Base-by-base conservation (phyloP, 164 flowering plant species). In the Liriodendron chinense region DNA sequence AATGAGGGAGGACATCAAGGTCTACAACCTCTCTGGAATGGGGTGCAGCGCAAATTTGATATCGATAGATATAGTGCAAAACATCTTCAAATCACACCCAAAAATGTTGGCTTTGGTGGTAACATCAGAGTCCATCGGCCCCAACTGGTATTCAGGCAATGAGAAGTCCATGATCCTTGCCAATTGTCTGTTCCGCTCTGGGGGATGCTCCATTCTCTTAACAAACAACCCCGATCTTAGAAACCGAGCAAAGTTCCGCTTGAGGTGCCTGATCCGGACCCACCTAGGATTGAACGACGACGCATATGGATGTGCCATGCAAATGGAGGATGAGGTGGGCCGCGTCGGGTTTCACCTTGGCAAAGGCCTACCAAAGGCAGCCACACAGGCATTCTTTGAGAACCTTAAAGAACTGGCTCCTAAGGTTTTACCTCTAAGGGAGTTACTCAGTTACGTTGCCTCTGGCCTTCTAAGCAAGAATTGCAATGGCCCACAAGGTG, bases 321-420 rank as follows among this genome's bases (percentile, higher is more conserved):
- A 71, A 65, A n/a, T 3, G 49, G 78, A 71, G 26, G 74, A 71
- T 61, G 64, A 50, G 10, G 57, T n/a, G 24, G 78, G 75, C 13
- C 23, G 16, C 25, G 2, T 47, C n/a, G 78, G 78, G 23, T 64
- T 76, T 56, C 63, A 34, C 20, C 75, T 76, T 4, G 20, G 50
- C 23, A 92, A 83, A 73, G 63, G 65, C 57, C 82, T 90, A 49
- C 79, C 88, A 1, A 88, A 83, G 68, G 86, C 88, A 4, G 96
- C 89, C 2, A 85, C 87, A 9, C 72, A 72, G 47, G 89, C 89
- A 2, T 81, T 90, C 25, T 47, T 79, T 9, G 75, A 75, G 49
- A 90, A 90, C 66, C 83, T 92, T 0, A 74, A 69, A 16, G 84
- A 57, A 1, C 16, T 89, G 4, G 83, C 74, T 1, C 92, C 91